Percentiles rank a stretch among this genome's conserved stretches.
These are phyloP conservation scores for Pestalotiopsis fici DNA, from an alignment of 2,329 filamentous ascomycete species.

Conservation along the genomic window DNA sequence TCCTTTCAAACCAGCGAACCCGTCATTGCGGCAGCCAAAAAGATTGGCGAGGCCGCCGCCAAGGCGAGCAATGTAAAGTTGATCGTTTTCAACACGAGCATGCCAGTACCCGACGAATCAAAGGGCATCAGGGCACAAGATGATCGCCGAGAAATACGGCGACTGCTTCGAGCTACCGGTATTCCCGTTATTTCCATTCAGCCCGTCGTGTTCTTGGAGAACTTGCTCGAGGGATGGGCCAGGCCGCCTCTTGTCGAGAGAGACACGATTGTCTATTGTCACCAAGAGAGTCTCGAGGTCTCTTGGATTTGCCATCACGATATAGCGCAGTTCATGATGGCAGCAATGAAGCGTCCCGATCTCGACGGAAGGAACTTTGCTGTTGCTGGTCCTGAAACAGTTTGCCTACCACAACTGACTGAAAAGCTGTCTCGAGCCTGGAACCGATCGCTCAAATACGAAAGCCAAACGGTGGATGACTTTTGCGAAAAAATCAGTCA, in stretches of 20 bases:
- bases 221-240: slow-evolving; percentile 39
- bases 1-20: slow-evolving; percentile 37
- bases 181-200: slow-evolving; percentile 34
- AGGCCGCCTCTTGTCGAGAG: slow-evolving; percentile 32
- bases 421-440: slow-evolving; percentile 32
- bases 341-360: slow-evolving; percentile 30
- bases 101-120: slow-evolving; percentile 23
- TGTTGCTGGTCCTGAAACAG: slow-evolving; percentile 35
- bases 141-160: slow-evolving; percentile 32
- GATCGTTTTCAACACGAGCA: slow-evolving; percentile 26
- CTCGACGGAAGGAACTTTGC: slow-evolving; percentile 34
- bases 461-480: slow-evolving; percentile 33
- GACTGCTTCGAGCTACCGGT: slow-evolving; percentile 27
- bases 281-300: slow-evolving; percentile 35
- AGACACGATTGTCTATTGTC: slow-evolving; percentile 37
- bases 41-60: slow-evolving; percentile 57
- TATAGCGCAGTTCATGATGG: slow-evolving; percentile 37
- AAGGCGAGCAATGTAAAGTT: slow-evolving; percentile 50
- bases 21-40: slow-evolving; percentile 55
- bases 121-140: slow-evolving; percentile 24
- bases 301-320: slow-evolving; percentile 41
- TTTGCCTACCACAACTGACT: slow-evolving; percentile 30
- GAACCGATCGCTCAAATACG: slow-evolving; percentile 28
- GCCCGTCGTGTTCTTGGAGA: slow-evolving; percentile 39
- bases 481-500: slow-evolving; percentile 28